Base-by-base conservation (phyloP, 2,329 filamentous ascomycete genomes). In the Metarhizium rileyi region DNA sequence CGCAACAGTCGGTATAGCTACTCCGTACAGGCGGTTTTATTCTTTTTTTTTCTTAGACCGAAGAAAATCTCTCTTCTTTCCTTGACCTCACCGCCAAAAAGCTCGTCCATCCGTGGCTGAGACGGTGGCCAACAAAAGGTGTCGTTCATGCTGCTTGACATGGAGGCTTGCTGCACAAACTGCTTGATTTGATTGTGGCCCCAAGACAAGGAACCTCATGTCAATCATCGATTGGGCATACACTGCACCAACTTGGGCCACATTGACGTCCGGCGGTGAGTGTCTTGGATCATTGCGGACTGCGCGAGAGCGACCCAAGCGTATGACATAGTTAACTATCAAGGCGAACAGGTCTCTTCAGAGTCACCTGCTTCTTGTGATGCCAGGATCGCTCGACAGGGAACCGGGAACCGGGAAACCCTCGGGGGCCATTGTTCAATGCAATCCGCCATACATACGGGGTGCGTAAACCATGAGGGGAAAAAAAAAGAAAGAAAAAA, bases 181-280 rank as follows among this genome's bases (percentile, higher is more conserved):
- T 23, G 20, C 22, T 42, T n/a, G 20, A 42, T 42, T 42, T 42
- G 22, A 42, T 42, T 23, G 20, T 42, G 38, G n/a, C 12, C 38
- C 38, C 38, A 42, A 42, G 38, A 42, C 38, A 42, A 25, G 20
- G 22, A 20, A 42, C 10, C 30, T 46, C 18, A 30, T 36, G 45
- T 5, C 45, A 12, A 20, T 28, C 25, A 26, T 14, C 28, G 35
- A 23, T 30, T 28, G 45, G 38, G 25, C 49, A 22, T 12, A 6
- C 18, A 38, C 25, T 14, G 38, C 44, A 26, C 27, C 27, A 30
- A 33, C 47, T 10, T 44, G n/a, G 33, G 42, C 33, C 23, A 42
- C 43, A 44, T 16, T 22, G 35, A 43, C 14, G 25, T 48, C 22
- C 18, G 36, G 46, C 46, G 46, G 46, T 48, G 46, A 48, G 36